Conservation (phyloP, 2,329 filamentous ascomycete species). For the Calonectria crousiana region DNA sequence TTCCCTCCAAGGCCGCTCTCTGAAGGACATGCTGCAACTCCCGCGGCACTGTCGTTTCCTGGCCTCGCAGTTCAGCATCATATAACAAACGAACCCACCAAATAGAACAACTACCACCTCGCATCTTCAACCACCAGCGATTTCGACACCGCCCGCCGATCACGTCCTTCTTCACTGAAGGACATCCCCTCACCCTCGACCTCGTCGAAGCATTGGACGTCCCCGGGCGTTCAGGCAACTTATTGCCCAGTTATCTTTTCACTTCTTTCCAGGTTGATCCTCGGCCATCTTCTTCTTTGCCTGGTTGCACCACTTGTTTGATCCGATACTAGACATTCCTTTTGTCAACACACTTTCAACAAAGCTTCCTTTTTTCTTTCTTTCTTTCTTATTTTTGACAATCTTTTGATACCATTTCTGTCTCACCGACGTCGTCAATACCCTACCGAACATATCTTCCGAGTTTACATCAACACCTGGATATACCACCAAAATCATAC, state of each 20-base stretch:
- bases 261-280: slow-evolving; percentile 66
- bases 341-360: slow-evolving; percentile 5
- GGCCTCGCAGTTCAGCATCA: slow-evolving; percentile 42
- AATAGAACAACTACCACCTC: not conserved
- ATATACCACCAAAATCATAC: slow-evolving; percentile 13
- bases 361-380: slow-evolving; percentile 3
- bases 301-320: slow-evolving; percentile 46
- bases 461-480: slow-evolving; percentile 9
- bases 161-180: slow-evolving; percentile 1
- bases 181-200: slow-evolving; percentile 20
- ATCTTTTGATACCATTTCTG: slow-evolving; percentile 40
- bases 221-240: slow-evolving; percentile 39
- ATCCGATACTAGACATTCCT: slow-evolving; percentile 36
- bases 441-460: not conserved
- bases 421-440: slow-evolving; percentile 5
- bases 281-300: slow-evolving; percentile 58
- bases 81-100: slow-evolving; percentile 32
- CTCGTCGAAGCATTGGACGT: slow-evolving; percentile 41
- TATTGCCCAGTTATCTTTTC: slow-evolving; percentile 39
- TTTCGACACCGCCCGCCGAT: not conserved
- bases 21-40: slow-evolving; percentile 43
- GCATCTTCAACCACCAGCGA: not conserved
- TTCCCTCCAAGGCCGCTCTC: slow-evolving; percentile 26
- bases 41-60: slow-evolving; percentile 42
- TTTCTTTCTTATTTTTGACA: not conserved